phyloP scores from a whole-genome alignment of 1,284 basidiomycete species.

The Ustilago trichophora region DNA sequence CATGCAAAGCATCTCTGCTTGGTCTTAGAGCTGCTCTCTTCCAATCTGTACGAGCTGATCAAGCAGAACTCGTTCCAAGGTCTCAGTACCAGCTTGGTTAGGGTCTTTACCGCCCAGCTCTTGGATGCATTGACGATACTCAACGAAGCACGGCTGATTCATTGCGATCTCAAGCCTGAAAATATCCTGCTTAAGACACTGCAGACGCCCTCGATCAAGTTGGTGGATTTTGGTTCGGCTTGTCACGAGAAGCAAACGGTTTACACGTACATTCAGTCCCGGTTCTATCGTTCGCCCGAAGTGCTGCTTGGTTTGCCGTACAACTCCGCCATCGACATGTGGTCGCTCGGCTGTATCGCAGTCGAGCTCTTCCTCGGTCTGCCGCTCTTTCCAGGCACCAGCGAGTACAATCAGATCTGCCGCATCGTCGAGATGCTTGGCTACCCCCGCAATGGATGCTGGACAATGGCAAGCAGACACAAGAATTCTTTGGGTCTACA shows the following conservation, averaged over 20 bases:
- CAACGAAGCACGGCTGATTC: conserved; percentile 93
- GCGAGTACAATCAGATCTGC: conserved; percentile 97
- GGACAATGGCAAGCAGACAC: conserved; percentile 93
- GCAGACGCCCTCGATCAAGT: conserved; percentile 97
- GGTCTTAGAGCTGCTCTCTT: conserved; percentile 95
- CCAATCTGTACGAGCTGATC: conserved; percentile 98
- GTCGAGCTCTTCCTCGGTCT: conserved; percentile 96
- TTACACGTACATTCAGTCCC: conserved; percentile 98
- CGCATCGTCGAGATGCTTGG: conserved; percentile 98
- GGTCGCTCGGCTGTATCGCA: conserved; percentile 93
- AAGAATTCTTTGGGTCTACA: conserved; percentile 84
- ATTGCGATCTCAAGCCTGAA: conserved; percentile 90
- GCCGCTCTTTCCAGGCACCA: conserved; percentile 96
- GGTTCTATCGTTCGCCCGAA: conserved; percentile 98
- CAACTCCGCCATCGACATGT: conserved; percentile 93
- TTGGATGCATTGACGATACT: conserved; percentile 90
- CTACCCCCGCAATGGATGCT: conserved; percentile 91
- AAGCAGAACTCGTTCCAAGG: conserved; percentile 99
- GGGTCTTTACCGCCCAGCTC: conserved; percentile 95
- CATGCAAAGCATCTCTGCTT: conserved; percentile 95
- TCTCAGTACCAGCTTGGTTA: conserved; percentile 92
- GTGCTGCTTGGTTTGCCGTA: conserved; percentile 95
- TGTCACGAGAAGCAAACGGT: conserved; percentile 99
- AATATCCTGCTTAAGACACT: conserved; percentile 69
- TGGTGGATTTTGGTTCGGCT: conserved; percentile 98